Percentiles rank a stretch among this genome's conserved stretches.
Conservation (phyloP, 1,284 basidiomycete genomes). For the Coniophora puteana region DNA sequence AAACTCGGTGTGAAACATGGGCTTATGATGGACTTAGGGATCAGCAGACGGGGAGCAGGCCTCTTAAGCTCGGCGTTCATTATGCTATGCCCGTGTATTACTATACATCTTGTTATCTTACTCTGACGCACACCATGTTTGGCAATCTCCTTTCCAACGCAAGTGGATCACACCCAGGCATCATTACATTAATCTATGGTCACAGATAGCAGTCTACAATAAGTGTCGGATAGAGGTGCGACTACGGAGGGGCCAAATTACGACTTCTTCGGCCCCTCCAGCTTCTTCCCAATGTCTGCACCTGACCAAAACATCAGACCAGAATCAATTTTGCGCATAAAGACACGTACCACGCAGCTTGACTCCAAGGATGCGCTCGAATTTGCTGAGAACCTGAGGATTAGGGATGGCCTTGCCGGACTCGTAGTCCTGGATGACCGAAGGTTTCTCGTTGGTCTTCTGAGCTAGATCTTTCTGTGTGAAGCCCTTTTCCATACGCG, state of each 20-base stretch:
- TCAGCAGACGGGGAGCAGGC: slow-evolving; percentile 13
- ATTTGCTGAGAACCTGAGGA: slow-evolving; percentile 86
- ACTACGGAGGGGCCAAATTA: slow-evolving; percentile 36
- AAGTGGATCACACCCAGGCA: slow-evolving; percentile 9
- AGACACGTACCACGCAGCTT: slow-evolving; percentile 80
- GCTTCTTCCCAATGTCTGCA: slow-evolving; percentile 76
- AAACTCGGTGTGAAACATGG: neutral
- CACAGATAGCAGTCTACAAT: slow-evolving; percentile 12
- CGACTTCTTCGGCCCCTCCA: slow-evolving; percentile 73
- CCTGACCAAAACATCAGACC: slow-evolving; percentile 38
- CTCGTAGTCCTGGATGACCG: slow-evolving; percentile 89
- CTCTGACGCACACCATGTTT: too few species aligned
- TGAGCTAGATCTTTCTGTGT: slow-evolving; percentile 95
- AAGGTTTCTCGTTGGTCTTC: slow-evolving; percentile 89
- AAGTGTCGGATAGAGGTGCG: slow-evolving; percentile 16
- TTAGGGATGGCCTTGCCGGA: slow-evolving; percentile 88
- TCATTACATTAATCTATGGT: too few species aligned
- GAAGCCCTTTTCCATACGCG: slow-evolving; percentile 73
- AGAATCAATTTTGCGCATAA: slow-evolving; percentile 1
- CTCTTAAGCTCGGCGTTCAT: slow-evolving; percentile 6
- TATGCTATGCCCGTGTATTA: slow-evolving; percentile 6
- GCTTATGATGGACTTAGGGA: slow-evolving; percentile 6
- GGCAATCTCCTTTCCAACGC: too few species aligned
- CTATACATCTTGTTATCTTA: too few species aligned
- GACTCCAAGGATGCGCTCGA: slow-evolving; percentile 87